Evolutionary conservation across 352 stramenopile genomes (phyloP).

Genomic region (Phytophthora europaea): DNA sequence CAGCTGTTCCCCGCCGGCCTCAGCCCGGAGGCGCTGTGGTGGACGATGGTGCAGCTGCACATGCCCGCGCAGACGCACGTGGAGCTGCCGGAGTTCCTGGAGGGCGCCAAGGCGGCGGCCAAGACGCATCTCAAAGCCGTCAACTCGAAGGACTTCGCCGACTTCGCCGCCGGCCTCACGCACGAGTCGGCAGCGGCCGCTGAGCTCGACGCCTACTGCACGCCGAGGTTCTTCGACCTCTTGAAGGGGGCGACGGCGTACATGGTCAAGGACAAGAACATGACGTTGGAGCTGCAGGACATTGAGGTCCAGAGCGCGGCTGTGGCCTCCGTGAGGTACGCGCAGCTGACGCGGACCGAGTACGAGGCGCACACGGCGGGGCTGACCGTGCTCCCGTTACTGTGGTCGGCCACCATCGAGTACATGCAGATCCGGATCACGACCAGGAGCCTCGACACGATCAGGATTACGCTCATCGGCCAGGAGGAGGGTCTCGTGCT

Average conservation of each 20-base stretch:
- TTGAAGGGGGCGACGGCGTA: slow-evolving; percentile 30
- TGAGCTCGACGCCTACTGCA: slow-evolving; percentile 40
- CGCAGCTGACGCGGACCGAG: slow-evolving; percentile 45
- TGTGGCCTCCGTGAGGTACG: slow-evolving; percentile 40
- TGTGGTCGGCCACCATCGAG: slow-evolving; percentile 42
- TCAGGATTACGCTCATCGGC: slow-evolving; percentile 52
- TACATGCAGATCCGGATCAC: slow-evolving; percentile 45
- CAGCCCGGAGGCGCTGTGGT: slow-evolving; percentile 35
- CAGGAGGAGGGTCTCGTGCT: slow-evolving; percentile 48
- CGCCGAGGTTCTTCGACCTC: slow-evolving; percentile 36
- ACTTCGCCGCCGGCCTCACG: slow-evolving; percentile 32
- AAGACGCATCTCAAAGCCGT: slow-evolving; percentile 42
- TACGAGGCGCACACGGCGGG: slow-evolving; percentile 39
- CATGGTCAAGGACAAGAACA: slow-evolving; percentile 36
- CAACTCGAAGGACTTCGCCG: slow-evolving; percentile 48
- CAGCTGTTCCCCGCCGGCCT: slow-evolving; percentile 38
- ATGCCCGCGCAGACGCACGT: slow-evolving; percentile 41
- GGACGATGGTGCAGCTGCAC: slow-evolving; percentile 47
- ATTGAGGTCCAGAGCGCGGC: slow-evolving; percentile 39
- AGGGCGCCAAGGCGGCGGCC: slow-evolving; percentile 39
- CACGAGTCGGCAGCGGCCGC: slow-evolving; percentile 18
- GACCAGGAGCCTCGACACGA: slow-evolving; percentile 49
- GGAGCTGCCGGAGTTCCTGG: slow-evolving; percentile 53
- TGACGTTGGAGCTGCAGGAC: slow-evolving; percentile 52
- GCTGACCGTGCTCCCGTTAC: slow-evolving; percentile 15